Conservation (phyloP, 306 rosid species). For the Trifolium pratense region DNA sequence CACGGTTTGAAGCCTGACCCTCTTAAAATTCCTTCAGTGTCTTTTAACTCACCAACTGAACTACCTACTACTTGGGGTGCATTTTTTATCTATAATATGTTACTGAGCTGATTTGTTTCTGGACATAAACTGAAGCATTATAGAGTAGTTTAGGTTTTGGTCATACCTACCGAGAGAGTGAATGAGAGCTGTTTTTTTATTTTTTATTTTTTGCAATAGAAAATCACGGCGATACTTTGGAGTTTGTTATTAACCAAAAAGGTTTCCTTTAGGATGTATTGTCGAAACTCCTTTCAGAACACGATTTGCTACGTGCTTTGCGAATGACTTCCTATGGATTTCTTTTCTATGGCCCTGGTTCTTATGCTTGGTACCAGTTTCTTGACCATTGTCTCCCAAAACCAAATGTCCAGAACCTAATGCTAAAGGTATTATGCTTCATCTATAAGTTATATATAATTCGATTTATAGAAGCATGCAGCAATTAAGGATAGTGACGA, state of each 20-base stretch:
- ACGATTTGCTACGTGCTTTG: slow-evolving; percentile 88
- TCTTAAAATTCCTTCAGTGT: background rate
- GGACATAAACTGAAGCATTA: background rate
- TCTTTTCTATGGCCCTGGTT: slow-evolving; percentile 91
- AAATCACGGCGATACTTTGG: slow-evolving; percentile 14
- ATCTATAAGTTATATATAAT: background rate
- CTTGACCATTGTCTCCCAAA: slow-evolving; percentile 71
- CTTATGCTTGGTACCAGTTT: slow-evolving; percentile 89
- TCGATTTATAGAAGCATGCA: background rate
- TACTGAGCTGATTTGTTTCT: background rate
- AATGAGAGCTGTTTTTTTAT: slow-evolving; percentile 21
- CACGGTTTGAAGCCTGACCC: background rate
- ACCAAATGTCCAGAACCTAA: slow-evolving; percentile 63
- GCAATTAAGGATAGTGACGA: slow-evolving; percentile 14
- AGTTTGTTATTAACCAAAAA: slow-evolving; percentile 37
- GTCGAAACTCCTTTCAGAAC: slow-evolving; percentile 59
- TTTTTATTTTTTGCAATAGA: slow-evolving; percentile 1
- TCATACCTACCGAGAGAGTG: slow-evolving; percentile 5
- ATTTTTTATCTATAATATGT: background rate
- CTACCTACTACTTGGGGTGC: background rate
- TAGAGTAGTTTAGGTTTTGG: slow-evolving; percentile 15
- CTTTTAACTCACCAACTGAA: background rate
- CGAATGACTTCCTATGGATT: slow-evolving; percentile 94
- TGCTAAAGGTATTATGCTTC: slow-evolving; percentile 66
- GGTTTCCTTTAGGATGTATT: slow-evolving; percentile 54